Conservation (phyloP, 78 protist species). For the Cavenderia fasciculata region DNA sequence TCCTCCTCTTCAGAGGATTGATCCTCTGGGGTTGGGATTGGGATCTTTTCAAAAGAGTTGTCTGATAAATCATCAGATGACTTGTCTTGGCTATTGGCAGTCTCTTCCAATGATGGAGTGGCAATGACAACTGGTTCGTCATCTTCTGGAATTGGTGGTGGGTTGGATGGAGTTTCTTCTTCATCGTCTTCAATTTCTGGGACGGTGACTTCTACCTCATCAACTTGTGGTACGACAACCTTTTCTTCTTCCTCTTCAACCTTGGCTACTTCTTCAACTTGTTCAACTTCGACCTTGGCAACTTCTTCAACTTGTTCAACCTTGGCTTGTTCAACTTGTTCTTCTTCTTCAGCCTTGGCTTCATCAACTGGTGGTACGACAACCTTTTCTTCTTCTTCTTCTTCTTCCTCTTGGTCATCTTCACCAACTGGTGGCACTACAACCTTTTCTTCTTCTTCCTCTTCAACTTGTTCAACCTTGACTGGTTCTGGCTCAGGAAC, state of each 20-base stretch:
- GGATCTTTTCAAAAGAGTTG: slow-evolving; percentile 22
- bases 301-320: neutral
- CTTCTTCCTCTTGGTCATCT: neutral
- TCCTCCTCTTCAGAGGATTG: slow-evolving; percentile 15
- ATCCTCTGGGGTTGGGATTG: slow-evolving; percentile 3
- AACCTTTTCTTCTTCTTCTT: slow-evolving; percentile 11
- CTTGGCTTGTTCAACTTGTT: neutral
- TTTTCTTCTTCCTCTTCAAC: neutral
- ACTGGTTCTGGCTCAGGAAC: neutral
- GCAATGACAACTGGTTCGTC: neutral
- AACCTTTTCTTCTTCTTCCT: neutral
- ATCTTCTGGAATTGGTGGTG: slow-evolving; percentile 24
- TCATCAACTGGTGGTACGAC: neutral
- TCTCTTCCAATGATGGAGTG: neutral
- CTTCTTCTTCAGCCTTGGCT: slow-evolving; percentile 11
- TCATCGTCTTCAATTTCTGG: neutral
- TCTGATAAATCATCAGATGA: neutral
- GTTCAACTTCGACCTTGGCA: no score
- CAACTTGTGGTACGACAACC: neutral
- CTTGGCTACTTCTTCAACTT: slow-evolving; percentile 1
- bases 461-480: neutral
- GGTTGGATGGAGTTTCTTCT: neutral
- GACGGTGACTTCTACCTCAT: neutral
- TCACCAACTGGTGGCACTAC: neutral
- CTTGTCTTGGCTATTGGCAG: neutral